Evolutionary conservation across 768 basidiomycete species (phyloP).

Genomic region (Lactarius hatsudake): DNA sequence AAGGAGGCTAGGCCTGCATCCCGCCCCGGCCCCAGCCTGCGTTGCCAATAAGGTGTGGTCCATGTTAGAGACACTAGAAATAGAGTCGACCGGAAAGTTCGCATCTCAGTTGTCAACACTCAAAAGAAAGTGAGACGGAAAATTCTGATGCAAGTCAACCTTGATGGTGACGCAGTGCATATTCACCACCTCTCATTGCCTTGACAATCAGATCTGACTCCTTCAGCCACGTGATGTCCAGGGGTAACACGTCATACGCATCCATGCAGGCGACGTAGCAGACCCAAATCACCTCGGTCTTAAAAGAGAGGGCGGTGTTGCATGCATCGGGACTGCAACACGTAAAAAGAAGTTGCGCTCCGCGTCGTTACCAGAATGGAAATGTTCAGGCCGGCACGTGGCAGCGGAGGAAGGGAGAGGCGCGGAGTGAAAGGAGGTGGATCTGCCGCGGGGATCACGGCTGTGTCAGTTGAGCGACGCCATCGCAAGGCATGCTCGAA

Average conservation of each 20-base stretch:
- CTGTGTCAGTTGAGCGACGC: neutral
- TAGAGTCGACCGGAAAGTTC: neutral
- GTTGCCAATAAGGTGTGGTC: neutral
- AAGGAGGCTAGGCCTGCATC: conserved; percentile 11
- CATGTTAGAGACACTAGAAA: neutral
- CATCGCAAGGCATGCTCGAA: neutral
- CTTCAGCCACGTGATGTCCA: conserved; percentile 5
- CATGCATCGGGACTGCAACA: conserved; percentile 14
- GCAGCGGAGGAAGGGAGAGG: neutral
- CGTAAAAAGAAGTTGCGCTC: neutral
- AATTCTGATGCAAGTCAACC: neutral
- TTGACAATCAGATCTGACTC: neutral
- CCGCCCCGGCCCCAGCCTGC: neutral
- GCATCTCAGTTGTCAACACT: neutral
- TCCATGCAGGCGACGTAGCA: neutral
- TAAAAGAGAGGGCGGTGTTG: conserved; percentile 7
- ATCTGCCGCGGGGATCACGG: conserved; percentile 12
- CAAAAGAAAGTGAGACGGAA: neutral
- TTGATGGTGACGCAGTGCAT: neutral
- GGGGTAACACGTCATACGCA: neutral
- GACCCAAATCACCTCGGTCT: conserved; percentile 11
- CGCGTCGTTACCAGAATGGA: neutral
- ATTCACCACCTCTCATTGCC: conserved; percentile 4
- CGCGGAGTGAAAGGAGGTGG: conserved; percentile 9
- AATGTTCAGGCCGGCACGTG: neutral